A percentile compares a stretch with the other conserved stretches of the same genome.
phyloP scores from a whole-genome alignment of 2,329 filamentous ascomycete genomes.

The Aspergillus nomiae region DNA sequence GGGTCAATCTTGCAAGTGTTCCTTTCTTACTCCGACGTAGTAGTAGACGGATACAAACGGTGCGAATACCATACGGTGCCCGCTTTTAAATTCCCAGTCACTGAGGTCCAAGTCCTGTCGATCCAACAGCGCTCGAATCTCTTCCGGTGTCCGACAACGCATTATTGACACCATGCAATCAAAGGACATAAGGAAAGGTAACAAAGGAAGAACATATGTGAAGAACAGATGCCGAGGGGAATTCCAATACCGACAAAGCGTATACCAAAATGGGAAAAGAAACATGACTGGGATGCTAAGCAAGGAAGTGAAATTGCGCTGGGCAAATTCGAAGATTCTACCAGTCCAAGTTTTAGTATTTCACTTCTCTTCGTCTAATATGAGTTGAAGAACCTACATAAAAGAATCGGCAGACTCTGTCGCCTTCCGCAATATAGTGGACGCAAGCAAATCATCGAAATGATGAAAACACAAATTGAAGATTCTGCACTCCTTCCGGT shows the following conservation, averaged over 20 bases:
- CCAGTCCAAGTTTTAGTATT: no score
- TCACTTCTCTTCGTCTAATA: no score
- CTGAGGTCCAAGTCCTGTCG: slow-evolving; percentile 12
- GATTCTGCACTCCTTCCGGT: slow-evolving; percentile 64
- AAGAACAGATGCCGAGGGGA: slow-evolving; percentile 63
- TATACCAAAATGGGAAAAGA: slow-evolving; percentile 31
- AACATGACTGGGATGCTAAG: slow-evolving; percentile 31
- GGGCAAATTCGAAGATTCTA: slow-evolving; percentile 21
- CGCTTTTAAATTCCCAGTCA: slow-evolving; percentile 24
- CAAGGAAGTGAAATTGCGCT: slow-evolving; percentile 16
- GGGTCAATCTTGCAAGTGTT: no score
- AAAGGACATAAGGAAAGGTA: slow-evolving; percentile 68
- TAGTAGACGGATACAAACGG: slow-evolving; percentile 23
- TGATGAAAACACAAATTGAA: slow-evolving; percentile 79
- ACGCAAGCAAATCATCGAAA: slow-evolving; percentile 66
- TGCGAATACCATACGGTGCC: slow-evolving; percentile 21
- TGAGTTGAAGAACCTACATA: slow-evolving; percentile 18
- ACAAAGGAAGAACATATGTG: slow-evolving; percentile 65
- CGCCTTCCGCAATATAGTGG: slow-evolving; percentile 60
- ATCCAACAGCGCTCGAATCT: slow-evolving; percentile 63
- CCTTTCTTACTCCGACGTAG: slow-evolving; percentile 17
- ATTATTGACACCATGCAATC: slow-evolving; percentile 70
- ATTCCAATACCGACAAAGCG: slow-evolving; percentile 39
- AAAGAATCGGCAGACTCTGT: slow-evolving; percentile 27
- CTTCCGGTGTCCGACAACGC: slow-evolving; percentile 66